Evolutionary conservation across 305 asterid species (phyloP).

Genomic region (Solanum hybrid): DNA sequence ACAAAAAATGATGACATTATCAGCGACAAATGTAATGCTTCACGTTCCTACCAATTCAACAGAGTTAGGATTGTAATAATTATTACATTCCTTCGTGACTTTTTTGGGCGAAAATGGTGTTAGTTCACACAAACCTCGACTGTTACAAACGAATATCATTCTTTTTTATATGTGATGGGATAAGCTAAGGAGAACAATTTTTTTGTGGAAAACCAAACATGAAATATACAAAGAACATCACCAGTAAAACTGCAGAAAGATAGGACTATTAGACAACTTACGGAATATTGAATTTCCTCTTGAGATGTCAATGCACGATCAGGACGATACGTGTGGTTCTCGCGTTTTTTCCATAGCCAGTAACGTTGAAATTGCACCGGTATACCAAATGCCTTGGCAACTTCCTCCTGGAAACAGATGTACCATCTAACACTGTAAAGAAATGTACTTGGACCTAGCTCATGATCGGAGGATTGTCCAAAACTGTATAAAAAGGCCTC

Average conservation of each 20-base stretch:
- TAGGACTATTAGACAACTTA: slow-evolving; percentile 10
- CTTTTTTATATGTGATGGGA: neutral
- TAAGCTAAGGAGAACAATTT: neutral
- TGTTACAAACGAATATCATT: neutral
- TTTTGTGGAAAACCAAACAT: neutral
- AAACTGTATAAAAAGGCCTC: neutral
- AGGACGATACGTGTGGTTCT: slow-evolving; percentile 65
- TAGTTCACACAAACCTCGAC: neutral
- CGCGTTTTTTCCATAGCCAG: slow-evolving; percentile 71
- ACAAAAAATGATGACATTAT: neutral
- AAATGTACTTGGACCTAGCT: neutral
- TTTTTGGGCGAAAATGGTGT: neutral
- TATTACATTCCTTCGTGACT: neutral
- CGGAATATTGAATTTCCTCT: slow-evolving; percentile 53
- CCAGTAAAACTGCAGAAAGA: neutral
- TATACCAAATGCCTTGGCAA: slow-evolving; percentile 55
- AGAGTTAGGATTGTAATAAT: neutral
- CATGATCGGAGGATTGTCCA: neutral
- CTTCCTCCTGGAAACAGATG: slow-evolving; percentile 40
- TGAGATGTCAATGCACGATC: slow-evolving; percentile 53
- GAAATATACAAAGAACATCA: neutral
- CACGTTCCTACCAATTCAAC: neutral
- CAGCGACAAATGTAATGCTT: neutral
- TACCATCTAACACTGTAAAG: neutral
- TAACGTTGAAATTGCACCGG: slow-evolving; percentile 71